phyloP scores from a whole-genome alignment of 2,329 filamentous ascomycete species.

The Boeremia exigua region DNA sequence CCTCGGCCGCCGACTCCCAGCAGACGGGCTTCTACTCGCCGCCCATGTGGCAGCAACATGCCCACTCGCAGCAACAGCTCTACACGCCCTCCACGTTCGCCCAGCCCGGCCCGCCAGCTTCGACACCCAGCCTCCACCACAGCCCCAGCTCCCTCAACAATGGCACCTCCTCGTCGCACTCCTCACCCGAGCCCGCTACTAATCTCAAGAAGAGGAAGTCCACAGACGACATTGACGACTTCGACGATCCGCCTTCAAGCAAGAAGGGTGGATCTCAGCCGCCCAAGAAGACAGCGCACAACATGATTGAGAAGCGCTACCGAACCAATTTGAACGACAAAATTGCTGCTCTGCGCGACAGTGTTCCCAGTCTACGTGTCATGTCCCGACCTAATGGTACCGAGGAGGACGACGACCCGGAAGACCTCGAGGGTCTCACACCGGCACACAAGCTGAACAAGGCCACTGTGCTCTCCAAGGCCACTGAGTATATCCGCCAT shows the following conservation, averaged over 20 bases:
- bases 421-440: slow-evolving; percentile 71
- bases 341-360: slow-evolving; percentile 89
- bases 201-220: slow-evolving; percentile 49
- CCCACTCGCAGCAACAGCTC: slow-evolving; percentile 23
- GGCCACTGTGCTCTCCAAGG: slow-evolving; percentile 93
- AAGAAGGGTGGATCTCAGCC: slow-evolving; percentile 62
- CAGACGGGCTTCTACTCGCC: slow-evolving; percentile 39
- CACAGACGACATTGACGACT: slow-evolving; percentile 61
- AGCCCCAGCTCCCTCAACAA: slow-evolving; percentile 46
- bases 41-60: slow-evolving; percentile 41
- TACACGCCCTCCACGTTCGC: slow-evolving; percentile 35
- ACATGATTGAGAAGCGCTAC: slow-evolving; percentile 98
- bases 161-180: slow-evolving; percentile 58
- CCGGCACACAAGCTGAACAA: slow-evolving; percentile 96
- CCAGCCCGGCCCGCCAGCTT: slow-evolving; percentile 33
- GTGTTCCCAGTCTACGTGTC: slow-evolving; percentile 86
- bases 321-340: slow-evolving; percentile 97
- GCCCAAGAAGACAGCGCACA: slow-evolving; percentile 92
- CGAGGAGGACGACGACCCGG: slow-evolving; percentile 79
- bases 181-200: slow-evolving; percentile 64
- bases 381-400: slow-evolving; percentile 68
- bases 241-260: slow-evolving; percentile 60
- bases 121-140: slow-evolving; percentile 47
- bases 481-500: slow-evolving; percentile 94
- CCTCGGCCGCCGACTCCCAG: slow-evolving; percentile 32